These are phyloP conservation scores for Flaveria ramosissima DNA, from an alignment of 129 eudicot genomes.

Conservation along the genomic window DNA sequence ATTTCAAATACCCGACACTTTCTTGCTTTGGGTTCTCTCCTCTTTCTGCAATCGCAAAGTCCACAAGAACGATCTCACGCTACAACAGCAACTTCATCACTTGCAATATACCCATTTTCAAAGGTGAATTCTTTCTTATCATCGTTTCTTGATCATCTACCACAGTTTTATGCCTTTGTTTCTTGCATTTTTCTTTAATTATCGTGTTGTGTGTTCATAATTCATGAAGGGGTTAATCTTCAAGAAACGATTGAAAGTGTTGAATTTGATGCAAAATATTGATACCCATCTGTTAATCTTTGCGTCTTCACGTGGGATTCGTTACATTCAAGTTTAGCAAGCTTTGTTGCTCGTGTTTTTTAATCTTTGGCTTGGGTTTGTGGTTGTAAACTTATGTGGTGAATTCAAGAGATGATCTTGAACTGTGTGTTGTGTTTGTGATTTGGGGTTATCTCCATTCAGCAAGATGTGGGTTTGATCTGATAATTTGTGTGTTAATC, in stretches of 20 bases:
- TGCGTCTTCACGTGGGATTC: conserved; percentile 20
- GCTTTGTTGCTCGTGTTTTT: neutral
- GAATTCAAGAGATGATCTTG: conserved; percentile 12
- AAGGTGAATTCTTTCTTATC: conserved; percentile 27
- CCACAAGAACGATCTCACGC: conserved; percentile 23
- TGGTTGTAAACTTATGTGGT: conserved; percentile 10
- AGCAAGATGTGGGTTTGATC: conserved; percentile 6
- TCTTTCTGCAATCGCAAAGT: conserved; percentile 27
- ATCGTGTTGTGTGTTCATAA: neutral
- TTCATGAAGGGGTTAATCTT: conserved; percentile 2
- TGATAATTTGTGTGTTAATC: conserved; percentile 4
- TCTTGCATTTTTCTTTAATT: conserved; percentile 24
- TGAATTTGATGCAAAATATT: conserved; percentile 23
- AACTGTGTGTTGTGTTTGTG: conserved; percentile 11
- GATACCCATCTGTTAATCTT: conserved; percentile 28
- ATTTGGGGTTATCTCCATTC: neutral
- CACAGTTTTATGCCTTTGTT: conserved; percentile 11
- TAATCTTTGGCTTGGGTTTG: neutral
- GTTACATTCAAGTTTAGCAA: conserved; percentile 20
- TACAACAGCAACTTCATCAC: conserved; percentile 21
- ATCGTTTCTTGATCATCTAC: conserved; percentile 27
- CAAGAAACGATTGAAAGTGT: neutral
- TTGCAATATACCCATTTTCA: conserved; percentile 10
- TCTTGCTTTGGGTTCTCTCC: conserved; percentile 8
- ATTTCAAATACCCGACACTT: neutral